Evolutionary conservation across 2,329 filamentous ascomycete species (phyloP), one percentile per base, ranked within the genome.

Genomic region (Aspergillus sp.): DNA sequence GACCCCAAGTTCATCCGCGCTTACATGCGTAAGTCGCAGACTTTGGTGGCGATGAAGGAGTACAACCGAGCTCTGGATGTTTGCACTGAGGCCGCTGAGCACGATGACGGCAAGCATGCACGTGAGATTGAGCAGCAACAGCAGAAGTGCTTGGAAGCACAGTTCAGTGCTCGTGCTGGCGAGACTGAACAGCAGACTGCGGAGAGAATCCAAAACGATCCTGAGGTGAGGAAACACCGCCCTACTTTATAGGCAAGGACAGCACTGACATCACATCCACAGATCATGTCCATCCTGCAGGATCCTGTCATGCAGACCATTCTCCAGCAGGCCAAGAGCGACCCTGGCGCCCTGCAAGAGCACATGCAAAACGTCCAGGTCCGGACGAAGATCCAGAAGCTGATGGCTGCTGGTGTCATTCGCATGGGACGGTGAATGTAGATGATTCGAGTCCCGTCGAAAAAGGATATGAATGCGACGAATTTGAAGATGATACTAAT

Each of bases 231-330:
- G 19, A 19, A 4, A 42, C 11, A 6, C 7, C 33, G 13, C 12
- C 6, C 11, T 11, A 1, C 19, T 5, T 37, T 32, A 10, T n/a
- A 13, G 12, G 31, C 9, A 3, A 13, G 7, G 34, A 33, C 56
- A 76, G 58, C 54, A 43, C 43, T 54, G 55, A 58, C 43, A 36
- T 40, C 5, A 5, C 19, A 13, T 38, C 37, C 4, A 27, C 51
- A 78, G 83, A 95, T 97, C 65, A 88, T 94, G 79, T 70, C 76
- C 50, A 91, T 96, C 62, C 87, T 97, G 71, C 85, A 90, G 68
- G 93, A 98, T 63, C 93, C 93, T 11, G 85, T 98, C 63, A 97
- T 98, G 91, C 90, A 98, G 73, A 86, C 86, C 54, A 96, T 96
- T 55, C 81, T 97, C 44, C 90, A 97, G 68, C 93, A 98, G 73